Percentiles rank a stretch among this genome's conserved stretches.
phyloP scores from a whole-genome alignment of 129 eudicot genomes.

The Tagetes erecta region DNA sequence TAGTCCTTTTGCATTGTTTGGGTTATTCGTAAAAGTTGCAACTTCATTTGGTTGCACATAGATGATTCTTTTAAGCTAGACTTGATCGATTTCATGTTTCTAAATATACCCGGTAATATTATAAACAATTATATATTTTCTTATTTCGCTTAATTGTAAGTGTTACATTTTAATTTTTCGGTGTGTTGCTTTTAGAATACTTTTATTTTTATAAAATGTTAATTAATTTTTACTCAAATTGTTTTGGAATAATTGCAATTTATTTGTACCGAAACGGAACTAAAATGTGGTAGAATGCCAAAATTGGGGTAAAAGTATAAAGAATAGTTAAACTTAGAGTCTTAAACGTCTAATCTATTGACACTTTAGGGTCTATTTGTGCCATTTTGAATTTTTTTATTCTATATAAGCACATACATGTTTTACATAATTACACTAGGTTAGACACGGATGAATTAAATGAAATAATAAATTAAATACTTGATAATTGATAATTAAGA shows the following conservation, averaged over 20 bases:
- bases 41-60: conserved; percentile 32
- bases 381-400: no score
- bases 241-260: neutral
- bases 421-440: no score
- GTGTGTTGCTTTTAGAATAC: neutral
- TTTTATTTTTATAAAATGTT: neutral
- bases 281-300: neutral
- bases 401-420: no score
- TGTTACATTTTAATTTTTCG: neutral
- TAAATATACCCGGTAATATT: neutral
- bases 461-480: no score
- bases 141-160: neutral
- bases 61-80: conserved; percentile 21
- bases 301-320: neutral
- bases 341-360: neutral
- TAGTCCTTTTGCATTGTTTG: conserved; percentile 40
- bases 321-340: neutral
- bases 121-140: neutral
- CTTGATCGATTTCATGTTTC: conserved; percentile 13
- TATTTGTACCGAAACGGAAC: neutral
- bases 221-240: neutral
- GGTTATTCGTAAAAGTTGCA: conserved; percentile 39
- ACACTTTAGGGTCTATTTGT: no score
- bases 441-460: no score
- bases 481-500: no score